Conservation (phyloP, 441 rosid species). For the Breynia disticha region DNA sequence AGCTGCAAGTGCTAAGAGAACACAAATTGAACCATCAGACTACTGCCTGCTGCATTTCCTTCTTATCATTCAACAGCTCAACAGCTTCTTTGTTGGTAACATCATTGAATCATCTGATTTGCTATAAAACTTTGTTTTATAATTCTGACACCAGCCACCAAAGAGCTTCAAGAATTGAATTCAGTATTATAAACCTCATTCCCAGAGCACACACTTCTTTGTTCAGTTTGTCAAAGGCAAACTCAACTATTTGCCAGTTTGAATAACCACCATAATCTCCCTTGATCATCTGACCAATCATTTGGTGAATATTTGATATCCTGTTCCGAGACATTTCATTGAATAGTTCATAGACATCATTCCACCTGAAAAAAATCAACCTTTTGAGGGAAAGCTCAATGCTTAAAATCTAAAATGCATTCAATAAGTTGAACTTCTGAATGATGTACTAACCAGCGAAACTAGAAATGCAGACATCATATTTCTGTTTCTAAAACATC, state of each 20-base stretch:
- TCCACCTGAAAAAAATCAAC: conserved; percentile 46
- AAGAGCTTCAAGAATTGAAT: conserved; percentile 84
- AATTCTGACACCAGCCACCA: conserved; percentile 98
- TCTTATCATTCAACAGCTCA: conserved; percentile 91
- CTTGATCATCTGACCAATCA: conserved; percentile 84
- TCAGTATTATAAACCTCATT: conserved; percentile 80
- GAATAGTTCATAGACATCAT: conserved; percentile 59
- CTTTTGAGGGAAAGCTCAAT: no score
- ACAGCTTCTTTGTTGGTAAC: conserved; percentile 73
- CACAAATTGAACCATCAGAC: no score
- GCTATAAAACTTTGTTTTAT: no score
- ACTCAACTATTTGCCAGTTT: conserved; percentile 94
- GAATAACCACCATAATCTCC: conserved; percentile 79
- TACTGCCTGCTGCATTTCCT: no score
- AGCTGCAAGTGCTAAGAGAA: no score
- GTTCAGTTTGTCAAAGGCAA: conserved; percentile 72
- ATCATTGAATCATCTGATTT: conserved; percentile 74
- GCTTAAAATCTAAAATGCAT: no score
- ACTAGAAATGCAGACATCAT: no score
- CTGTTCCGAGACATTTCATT: conserved; percentile 73
- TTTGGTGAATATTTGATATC: conserved; percentile 77
- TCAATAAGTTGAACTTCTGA: no score
- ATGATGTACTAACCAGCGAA: no score
- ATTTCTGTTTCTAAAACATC: no score
- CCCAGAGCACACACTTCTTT: conserved; percentile 88